Base-by-base conservation (phyloP, 108 stramenopile genomes). In the Skeletonema grethae region DNA sequence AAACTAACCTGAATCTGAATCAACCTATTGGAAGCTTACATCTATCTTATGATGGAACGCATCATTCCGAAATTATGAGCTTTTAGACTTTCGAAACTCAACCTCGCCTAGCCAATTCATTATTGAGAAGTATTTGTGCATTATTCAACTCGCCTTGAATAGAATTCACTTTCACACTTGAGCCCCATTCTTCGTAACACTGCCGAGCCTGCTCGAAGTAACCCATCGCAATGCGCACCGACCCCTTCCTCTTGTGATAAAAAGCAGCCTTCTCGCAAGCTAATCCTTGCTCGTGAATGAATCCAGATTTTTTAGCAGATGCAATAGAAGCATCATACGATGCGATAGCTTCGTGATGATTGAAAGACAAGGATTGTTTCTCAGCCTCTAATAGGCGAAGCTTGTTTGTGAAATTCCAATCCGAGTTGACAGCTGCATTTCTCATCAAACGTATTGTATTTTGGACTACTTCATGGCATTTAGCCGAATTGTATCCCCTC, bases 351-450 rank as follows among this genome's bases (percentile, higher is more conserved):
- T 10, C 5, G 9, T 9, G 60, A 31, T 61, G 16, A 1, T 8
- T 60, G 18, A 34, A 7, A 6, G n/a, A 7, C 6, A 48, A 5
- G 4, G 4, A 4, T 6, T 18, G 18, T 6, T 24, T 22, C 20
- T 53, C 50, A 53, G 50, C 50, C 22, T 53, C 50, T 7, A 78
- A 57, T 0, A 78, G 24, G 12, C 30, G 20, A 1, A 67, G 53
- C 57, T 78, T 76, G 16, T 68, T 62, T 28, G 31, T 16, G 38
- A 68, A 76, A 20, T 76, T 76, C 67, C 50, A 68, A 3, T 38
- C 30, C 11, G 75, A 68, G 31, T 59, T 32, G 20, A 13, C 16
- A 10, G 53, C 67, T 16, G 61, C 67, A 9, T n/a, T 9, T 28
- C 5, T 13, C 32, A 75, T 13, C 1, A 28, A 18, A 9, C 12